phyloP scores from a whole-genome alignment of 1,284 basidiomycete species.

The Porogramme epimiltina region DNA sequence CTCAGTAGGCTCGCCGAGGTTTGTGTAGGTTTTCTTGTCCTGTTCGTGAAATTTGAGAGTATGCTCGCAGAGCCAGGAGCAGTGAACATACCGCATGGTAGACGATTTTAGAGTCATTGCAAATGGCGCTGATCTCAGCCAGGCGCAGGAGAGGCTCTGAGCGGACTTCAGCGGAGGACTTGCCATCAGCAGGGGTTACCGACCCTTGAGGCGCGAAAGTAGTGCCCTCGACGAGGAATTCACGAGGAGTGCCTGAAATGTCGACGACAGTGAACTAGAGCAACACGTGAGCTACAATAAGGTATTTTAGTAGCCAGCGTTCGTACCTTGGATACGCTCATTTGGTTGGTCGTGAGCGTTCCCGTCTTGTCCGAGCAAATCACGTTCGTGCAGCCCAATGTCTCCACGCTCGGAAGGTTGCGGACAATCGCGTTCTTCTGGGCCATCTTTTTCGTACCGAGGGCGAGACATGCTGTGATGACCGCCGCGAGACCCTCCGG shows the following conservation, averaged over 20 bases:
- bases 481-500: constrained; percentile 95
- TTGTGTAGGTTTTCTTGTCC: constrained; percentile 81
- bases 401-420: constrained; percentile 95
- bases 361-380: constrained; percentile 98
- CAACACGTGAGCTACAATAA: not conserved
- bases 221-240: constrained; percentile 85
- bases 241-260: constrained; percentile 53
- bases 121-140: constrained; percentile 88
- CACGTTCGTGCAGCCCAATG: constrained; percentile 93
- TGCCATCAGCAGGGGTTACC: constrained; percentile 67
- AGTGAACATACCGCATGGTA: constrained; percentile 67
- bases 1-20: constrained; percentile 96
- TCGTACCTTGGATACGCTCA: constrained; percentile 85
- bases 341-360: constrained; percentile 94
- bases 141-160: constrained; percentile 80
- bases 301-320: not conserved
- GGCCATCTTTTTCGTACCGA: constrained; percentile 98
- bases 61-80: not conserved
- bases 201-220: constrained; percentile 86
- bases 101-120: constrained; percentile 91
- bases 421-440: constrained; percentile 96
- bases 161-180: constrained; percentile 57
- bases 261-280: constrained; percentile 77
- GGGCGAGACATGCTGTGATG: constrained; percentile 93
- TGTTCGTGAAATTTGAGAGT: constrained; percentile 30